phyloP scores from a whole-genome alignment of 2,329 filamentous ascomycete genomes.

The Phyllosticta citribraziliensis region DNA sequence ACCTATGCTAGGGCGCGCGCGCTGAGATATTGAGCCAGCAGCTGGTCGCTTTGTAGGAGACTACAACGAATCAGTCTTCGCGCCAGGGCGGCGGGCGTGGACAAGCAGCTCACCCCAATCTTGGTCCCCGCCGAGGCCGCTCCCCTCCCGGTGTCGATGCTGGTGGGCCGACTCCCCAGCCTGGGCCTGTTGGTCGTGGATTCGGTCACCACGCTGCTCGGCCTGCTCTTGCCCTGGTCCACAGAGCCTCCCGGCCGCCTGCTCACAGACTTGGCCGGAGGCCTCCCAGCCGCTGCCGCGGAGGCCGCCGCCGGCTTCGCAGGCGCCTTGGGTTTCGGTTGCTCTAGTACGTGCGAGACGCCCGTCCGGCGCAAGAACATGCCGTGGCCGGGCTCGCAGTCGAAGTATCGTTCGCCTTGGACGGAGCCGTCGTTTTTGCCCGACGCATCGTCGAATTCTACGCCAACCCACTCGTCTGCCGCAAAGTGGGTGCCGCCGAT shows the following conservation, averaged over 20 bases:
- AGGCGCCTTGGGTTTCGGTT: conserved; percentile 33
- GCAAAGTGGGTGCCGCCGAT: conserved; percentile 72
- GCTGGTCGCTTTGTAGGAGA: conserved; percentile 9
- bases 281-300: conserved; percentile 1
- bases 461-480: conserved; percentile 75
- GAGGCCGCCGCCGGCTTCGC: background rate
- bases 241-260: conserved; percentile 20
- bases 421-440: conserved; percentile 95
- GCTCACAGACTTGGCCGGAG: background rate
- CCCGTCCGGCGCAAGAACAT: conserved; percentile 79
- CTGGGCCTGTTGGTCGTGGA: conserved; percentile 14
- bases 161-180: conserved; percentile 5
- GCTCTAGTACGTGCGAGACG: conserved; percentile 41
- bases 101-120: conserved; percentile 3
- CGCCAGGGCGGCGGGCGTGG: background rate
- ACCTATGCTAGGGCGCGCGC: conserved; percentile 8
- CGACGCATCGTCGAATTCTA: conserved; percentile 70
- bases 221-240: conserved; percentile 6
- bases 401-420: conserved; percentile 78
- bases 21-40: conserved; percentile 11
- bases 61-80: background rate
- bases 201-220: conserved; percentile 4
- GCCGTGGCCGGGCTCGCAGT: conserved; percentile 59
- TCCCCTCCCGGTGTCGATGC: conserved; percentile 19
- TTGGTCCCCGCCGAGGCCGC: background rate